These are phyloP conservation scores for Melanogaster broomeanus DNA, from an alignment of 768 basidiomycete genomes.

Conservation along the genomic window DNA sequence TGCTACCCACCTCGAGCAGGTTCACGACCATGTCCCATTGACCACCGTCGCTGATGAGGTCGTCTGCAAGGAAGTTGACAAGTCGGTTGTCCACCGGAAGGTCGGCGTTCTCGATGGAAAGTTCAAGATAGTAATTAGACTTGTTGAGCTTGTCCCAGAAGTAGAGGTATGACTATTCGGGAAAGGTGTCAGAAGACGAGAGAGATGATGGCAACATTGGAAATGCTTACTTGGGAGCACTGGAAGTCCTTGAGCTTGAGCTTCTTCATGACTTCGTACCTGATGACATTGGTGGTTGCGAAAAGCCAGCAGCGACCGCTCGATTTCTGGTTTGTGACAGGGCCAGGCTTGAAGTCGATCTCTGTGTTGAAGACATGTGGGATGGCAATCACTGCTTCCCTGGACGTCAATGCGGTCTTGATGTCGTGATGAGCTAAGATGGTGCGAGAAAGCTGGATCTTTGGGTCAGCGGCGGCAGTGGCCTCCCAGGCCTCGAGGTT, in stretches of 20 bases:
- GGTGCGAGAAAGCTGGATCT: conserved; percentile 73
- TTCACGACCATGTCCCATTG: conserved; percentile 93
- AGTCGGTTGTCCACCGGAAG: conserved; percentile 82
- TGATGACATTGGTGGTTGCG: conserved; percentile 84
- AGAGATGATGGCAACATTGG: not conserved
- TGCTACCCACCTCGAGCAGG: conserved; percentile 51
- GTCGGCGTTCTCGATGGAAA: conserved; percentile 79
- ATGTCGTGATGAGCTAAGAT: conserved; percentile 73
- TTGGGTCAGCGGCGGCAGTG: conserved; percentile 52
- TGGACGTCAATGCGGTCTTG: conserved; percentile 59
- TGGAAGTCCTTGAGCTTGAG: conserved; percentile 88
- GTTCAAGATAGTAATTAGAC: conserved; percentile 85
- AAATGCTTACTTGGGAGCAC: conserved; percentile 70
- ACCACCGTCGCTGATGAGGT: conserved; percentile 88
- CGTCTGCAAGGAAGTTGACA: conserved; percentile 70
- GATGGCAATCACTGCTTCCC: conserved; percentile 61
- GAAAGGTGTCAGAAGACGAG: conserved; percentile 5
- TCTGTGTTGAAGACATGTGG: conserved; percentile 82
- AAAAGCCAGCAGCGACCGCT: conserved; percentile 97
- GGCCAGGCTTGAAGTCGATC: conserved; percentile 78
- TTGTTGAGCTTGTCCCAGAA: conserved; percentile 98
- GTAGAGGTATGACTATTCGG: conserved; percentile 76
- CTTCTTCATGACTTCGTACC: conserved; percentile 84
- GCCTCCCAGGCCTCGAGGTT: conserved; percentile 72
- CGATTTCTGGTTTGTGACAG: conserved; percentile 84